Evolutionary conservation across 2,329 filamentous ascomycete genomes (phyloP).

Genomic region (Trichophyton rubrum): DNA sequence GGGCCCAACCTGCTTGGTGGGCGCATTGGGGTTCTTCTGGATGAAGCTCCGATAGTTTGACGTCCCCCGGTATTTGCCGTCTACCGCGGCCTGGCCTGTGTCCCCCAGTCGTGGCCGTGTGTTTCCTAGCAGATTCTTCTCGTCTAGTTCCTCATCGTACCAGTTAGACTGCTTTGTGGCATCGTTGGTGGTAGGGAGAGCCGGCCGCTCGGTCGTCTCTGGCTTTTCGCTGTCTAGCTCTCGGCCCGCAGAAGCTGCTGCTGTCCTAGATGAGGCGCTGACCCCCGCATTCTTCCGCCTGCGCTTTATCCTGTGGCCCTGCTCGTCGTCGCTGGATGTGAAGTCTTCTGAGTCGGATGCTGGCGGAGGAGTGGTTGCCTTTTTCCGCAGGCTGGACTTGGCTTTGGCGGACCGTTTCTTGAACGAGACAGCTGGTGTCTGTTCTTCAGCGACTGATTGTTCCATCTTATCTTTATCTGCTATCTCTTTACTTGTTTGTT

Average conservation of each 20-base stretch:
- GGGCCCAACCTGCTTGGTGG: conserved; percentile 61
- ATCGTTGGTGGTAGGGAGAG: conserved; percentile 45
- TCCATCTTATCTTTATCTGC: neutral
- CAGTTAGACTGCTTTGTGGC: conserved; percentile 82
- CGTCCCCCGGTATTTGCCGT: conserved; percentile 65
- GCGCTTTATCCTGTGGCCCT: conserved; percentile 66
- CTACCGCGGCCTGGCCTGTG: conserved; percentile 23
- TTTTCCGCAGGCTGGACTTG: conserved; percentile 68
- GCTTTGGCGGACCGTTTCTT: conserved; percentile 72
- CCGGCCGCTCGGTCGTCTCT: conserved; percentile 43
- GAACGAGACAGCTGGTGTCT: conserved; percentile 39
- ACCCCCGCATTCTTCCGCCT: conserved; percentile 58
- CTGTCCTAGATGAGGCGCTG: conserved; percentile 46
- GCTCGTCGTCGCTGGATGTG: conserved; percentile 64
- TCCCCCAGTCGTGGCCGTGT: conserved; percentile 17
- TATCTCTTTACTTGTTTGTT: too few species aligned
- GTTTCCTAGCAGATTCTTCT: conserved; percentile 35
- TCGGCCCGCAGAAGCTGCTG: conserved; percentile 17
- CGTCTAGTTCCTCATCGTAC: conserved; percentile 59
- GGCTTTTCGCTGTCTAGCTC: conserved; percentile 44
- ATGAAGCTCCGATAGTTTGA: conserved; percentile 64
- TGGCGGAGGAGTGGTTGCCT: conserved; percentile 58
- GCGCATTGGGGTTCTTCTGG: conserved; percentile 65
- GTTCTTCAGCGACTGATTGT: neutral
- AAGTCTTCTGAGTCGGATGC: conserved; percentile 51